These are phyloP conservation scores for Psilocybe sp. DNA, from an alignment of 768 basidiomycete genomes.

Conservation along the genomic window DNA sequence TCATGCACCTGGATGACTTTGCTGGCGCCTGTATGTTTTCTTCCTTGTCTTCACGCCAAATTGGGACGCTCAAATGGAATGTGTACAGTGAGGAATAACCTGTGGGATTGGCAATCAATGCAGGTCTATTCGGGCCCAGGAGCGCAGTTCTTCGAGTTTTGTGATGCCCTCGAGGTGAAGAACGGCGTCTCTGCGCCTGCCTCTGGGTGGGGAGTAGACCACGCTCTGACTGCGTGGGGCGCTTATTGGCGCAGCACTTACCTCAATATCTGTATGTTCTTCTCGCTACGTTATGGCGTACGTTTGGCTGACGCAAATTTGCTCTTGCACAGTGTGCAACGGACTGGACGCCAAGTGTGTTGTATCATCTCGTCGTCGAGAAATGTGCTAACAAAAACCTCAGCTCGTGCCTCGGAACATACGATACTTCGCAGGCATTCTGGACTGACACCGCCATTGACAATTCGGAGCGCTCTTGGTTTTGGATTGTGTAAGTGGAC, in stretches of 20 bases:
- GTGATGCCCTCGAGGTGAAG: conserved; percentile 64
- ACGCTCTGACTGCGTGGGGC: conserved; percentile 61
- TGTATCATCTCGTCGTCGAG: conserved; percentile 25
- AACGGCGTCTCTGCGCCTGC: conserved; percentile 45
- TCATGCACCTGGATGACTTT: conserved; percentile 62
- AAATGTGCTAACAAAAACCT: conserved; percentile 39
- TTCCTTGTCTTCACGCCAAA: neutral
- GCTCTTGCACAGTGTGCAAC: conserved; percentile 46
- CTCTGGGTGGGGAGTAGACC: conserved; percentile 57
- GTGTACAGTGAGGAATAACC: conserved; percentile 44
- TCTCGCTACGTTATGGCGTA: too few species aligned
- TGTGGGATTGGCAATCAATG: conserved; percentile 66
- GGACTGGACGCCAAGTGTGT: conserved; percentile 43
- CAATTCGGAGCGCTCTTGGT: conserved; percentile 59
- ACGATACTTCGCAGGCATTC: conserved; percentile 33
- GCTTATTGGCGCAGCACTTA: conserved; percentile 51
- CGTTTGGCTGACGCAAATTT: neutral
- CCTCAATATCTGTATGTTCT: conserved; percentile 37
- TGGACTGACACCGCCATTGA: conserved; percentile 56
- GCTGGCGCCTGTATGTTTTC: conserved; percentile 47
- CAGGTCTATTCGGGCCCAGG: conserved; percentile 44
- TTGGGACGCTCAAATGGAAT: neutral
- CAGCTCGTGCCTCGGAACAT: conserved; percentile 42
- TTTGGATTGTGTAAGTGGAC: conserved; percentile 57
- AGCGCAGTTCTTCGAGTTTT: conserved; percentile 53